Base-by-base conservation (phyloP, 768 basidiomycete genomes). In the Tulasnella sp. region DNA sequence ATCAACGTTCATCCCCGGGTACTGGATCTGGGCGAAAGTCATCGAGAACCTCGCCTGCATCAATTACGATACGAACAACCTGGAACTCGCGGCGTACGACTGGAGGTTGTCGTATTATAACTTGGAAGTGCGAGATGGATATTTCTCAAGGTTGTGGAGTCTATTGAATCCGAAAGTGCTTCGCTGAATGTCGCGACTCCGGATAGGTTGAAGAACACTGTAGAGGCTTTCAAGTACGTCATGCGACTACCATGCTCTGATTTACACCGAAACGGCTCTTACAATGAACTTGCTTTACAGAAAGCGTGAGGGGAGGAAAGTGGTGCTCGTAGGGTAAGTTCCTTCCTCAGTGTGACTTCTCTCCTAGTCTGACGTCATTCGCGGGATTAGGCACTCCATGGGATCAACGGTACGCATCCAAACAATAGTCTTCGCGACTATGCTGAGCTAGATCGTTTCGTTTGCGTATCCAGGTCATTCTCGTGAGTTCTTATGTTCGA, bases 21-120 rank as follows among this genome's bases (percentile, higher is more conserved):
- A 95, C 78, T 98, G 95, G 95, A 88, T 96, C 69, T 96, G 94
- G 91, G 88, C 90, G 1, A 95, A 95, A 79, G 91, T 97, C 67
- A 88, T 98, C 11, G 92, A 98, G 80, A 98, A 99, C 76, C 84
- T 98, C 1, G 95, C 96, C 0, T 93, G 90, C 1, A 86, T 98
- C 22, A 90, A 90, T 77, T 98, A 98, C 77, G 95, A 98, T 76
- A 91, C 92, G 0, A 93, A 95, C 76, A 95, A 94, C 75, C 81
- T 95, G 39, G 84, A 88, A 77, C 84, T 94, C 4, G 91, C 91
- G 0, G 87, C 92, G 16, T 97, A 97, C 77, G 95, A 97, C 76
- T 98, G 95, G 96, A 85, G 91, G 44, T 78, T 92, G 39, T 92
- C 91, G 16, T 93, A 87, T 79, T 89, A 87, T 79, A 98, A 99